Conservation (phyloP, 768 basidiomycete genomes). For the Lentinus tigrinus region DNA sequence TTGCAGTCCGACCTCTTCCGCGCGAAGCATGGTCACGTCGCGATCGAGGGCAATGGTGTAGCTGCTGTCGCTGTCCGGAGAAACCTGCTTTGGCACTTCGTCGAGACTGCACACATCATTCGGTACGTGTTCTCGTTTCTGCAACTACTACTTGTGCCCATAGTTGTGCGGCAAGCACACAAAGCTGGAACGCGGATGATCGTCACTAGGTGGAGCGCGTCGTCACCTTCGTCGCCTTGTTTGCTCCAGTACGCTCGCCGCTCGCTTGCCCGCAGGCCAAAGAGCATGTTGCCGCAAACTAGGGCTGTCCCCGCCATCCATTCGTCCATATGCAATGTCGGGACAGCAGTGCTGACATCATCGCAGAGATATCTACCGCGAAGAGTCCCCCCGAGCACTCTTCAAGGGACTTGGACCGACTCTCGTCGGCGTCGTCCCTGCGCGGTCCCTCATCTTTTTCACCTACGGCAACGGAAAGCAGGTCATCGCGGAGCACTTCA, state of each 20-base stretch:
- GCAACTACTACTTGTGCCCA: background rate
- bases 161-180: background rate
- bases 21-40: conserved; percentile 38
- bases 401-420: conserved; percentile 96
- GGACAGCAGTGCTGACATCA: background rate
- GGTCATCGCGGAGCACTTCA: conserved; percentile 79
- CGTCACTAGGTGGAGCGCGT: too few relatives aligned
- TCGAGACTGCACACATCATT: conserved; percentile 89
- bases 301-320: too few relatives aligned
- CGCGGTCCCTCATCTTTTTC: conserved; percentile 97
- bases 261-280: too few relatives aligned
- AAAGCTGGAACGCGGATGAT: too few relatives aligned
- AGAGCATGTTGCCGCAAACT: too few relatives aligned
- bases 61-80: conserved; percentile 32
- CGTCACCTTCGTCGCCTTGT: too few relatives aligned
- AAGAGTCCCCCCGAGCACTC: conserved; percentile 85
- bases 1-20: conserved; percentile 87
- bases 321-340: too few relatives aligned
- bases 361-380: conserved; percentile 81
- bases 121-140: conserved; percentile 50
- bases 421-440: conserved; percentile 91
- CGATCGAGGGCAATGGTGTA: conserved; percentile 31
- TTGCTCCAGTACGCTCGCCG: too few relatives aligned
- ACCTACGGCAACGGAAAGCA: conserved; percentile 97
- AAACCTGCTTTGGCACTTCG: conserved; percentile 86